Conservation (phyloP, 306 rosid genomes). For the Rosa persica region DNA sequence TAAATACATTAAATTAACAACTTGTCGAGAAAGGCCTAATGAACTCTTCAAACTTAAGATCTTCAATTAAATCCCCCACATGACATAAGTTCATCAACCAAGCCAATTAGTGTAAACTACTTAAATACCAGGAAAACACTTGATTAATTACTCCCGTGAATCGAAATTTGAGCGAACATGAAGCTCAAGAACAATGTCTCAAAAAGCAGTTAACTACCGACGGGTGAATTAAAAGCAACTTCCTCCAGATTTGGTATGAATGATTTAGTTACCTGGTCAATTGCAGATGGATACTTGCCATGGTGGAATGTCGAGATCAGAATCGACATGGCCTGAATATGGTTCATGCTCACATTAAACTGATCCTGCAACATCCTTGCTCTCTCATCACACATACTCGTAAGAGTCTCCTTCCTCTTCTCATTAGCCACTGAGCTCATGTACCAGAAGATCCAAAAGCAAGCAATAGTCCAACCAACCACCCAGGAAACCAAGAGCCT, state of each 20-base stretch:
- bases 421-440: slow-evolving; percentile 67
- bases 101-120: not conserved
- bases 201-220: not conserved
- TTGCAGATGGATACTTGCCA: slow-evolving; percentile 76
- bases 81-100: not conserved
- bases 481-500: slow-evolving; percentile 65
- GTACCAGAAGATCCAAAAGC: slow-evolving; percentile 57
- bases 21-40: not conserved
- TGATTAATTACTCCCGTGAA: not conserved
- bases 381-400: slow-evolving; percentile 96
- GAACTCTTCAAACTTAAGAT: slow-evolving; percentile 11
- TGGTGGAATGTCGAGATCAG: slow-evolving; percentile 91
- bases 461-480: slow-evolving; percentile 49
- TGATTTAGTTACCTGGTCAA: slow-evolving; percentile 73
- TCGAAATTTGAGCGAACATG: not conserved
- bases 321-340: slow-evolving; percentile 96
- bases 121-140: not conserved
- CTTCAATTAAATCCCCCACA: not conserved
- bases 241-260: not conserved
- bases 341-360: slow-evolving; percentile 94
- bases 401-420: slow-evolving; percentile 85
- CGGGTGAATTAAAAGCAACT: not conserved
- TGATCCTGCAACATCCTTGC: slow-evolving; percentile 97
- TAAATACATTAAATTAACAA: slow-evolving; percentile 9
- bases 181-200: slow-evolving; percentile 11